phyloP scores from a whole-genome alignment of 495 filamentous ascomycete genomes.

The Sphaerosporella brunnea region DNA sequence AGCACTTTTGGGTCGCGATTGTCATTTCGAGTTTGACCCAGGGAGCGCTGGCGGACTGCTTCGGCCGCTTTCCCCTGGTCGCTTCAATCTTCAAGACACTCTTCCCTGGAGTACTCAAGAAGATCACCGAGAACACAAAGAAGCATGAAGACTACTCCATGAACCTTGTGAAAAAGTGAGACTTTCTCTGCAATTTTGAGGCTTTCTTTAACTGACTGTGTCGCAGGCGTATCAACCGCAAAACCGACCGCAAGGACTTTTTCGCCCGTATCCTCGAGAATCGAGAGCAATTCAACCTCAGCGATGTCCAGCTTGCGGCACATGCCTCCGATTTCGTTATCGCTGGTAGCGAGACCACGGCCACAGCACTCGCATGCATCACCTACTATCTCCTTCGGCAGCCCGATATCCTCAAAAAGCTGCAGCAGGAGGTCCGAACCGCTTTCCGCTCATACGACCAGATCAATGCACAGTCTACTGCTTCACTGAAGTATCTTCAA shows the following conservation, averaged over 20 bases:
- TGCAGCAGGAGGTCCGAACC: constrained; percentile 36
- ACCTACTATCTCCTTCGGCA: constrained; percentile 33
- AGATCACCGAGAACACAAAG: no score
- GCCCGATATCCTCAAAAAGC: constrained; percentile 22
- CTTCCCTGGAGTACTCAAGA: no score
- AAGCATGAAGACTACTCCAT: no score
- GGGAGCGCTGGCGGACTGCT: no score
- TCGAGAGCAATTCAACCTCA: constrained; percentile 24
- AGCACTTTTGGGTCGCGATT: no score
- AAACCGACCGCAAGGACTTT: constrained; percentile 26
- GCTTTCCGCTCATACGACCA: constrained; percentile 34
- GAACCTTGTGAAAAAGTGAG: no score
- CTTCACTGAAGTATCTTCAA: constrained; percentile 35
- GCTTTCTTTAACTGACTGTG: no score
- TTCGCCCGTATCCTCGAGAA: constrained; percentile 16
- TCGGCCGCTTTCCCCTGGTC: constrained; percentile 1
- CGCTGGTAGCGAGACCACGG: constrained; percentile 41
- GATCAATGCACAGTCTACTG: constrained; percentile 32
- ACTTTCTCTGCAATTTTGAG: no score
- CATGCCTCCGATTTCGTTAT: constrained; percentile 28
- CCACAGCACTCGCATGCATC: constrained; percentile 35
- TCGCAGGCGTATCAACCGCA: no score
- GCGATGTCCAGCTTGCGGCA: constrained; percentile 26
- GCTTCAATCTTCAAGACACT: no score
- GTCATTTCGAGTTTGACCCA: no score